Percentiles rank a stretch among this genome's conserved stretches.
Conservation (phyloP, 306 rosid genomes). For the Sicyos edulis region DNA sequence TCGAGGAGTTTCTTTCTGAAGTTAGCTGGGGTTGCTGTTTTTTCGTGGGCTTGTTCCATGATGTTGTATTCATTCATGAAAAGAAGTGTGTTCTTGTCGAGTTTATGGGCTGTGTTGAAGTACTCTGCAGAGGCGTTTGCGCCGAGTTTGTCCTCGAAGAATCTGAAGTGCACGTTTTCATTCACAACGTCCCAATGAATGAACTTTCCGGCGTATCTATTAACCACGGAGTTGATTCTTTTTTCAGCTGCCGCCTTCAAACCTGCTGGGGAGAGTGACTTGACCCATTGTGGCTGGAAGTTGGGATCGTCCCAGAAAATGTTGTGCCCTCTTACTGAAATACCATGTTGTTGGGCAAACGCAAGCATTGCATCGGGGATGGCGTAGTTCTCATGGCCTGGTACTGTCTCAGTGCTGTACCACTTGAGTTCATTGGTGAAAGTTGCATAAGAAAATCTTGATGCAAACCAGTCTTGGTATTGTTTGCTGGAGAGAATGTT, state of each 20-base stretch:
- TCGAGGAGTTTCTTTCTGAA: constrained; percentile 43
- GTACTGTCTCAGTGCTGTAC: constrained; percentile 43
- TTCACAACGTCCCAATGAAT: constrained; percentile 78
- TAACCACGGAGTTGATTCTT: constrained; percentile 42
- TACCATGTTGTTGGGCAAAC: constrained; percentile 37
- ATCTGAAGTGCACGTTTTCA: constrained; percentile 55
- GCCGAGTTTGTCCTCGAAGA: constrained; percentile 52
- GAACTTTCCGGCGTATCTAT: constrained; percentile 49
- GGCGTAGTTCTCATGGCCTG: constrained; percentile 40
- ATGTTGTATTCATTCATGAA: constrained; percentile 70
- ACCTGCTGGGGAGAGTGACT: constrained; percentile 32
- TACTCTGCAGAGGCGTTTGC: constrained; percentile 28
- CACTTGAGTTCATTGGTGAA: constrained; percentile 77
- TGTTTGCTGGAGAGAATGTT: constrained; percentile 44
- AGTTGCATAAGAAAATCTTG: constrained; percentile 54
- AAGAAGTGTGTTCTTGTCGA: constrained; percentile 39
- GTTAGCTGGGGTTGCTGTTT: constrained; percentile 29
- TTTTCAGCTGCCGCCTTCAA: constrained; percentile 4
- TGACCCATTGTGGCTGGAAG: constrained; percentile 48
- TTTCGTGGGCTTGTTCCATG: constrained; percentile 51
- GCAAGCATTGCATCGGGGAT: constrained; percentile 47
- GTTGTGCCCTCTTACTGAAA: constrained; percentile 64
- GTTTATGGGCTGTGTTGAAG: constrained; percentile 30
- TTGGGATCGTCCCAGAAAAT: constrained; percentile 64
- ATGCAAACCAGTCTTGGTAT: constrained; percentile 57